These are phyloP conservation scores for Ampelocalamus luodianensis DNA, from an alignment of 176 grass and related monocot genomes.

Conservation along the genomic window DNA sequence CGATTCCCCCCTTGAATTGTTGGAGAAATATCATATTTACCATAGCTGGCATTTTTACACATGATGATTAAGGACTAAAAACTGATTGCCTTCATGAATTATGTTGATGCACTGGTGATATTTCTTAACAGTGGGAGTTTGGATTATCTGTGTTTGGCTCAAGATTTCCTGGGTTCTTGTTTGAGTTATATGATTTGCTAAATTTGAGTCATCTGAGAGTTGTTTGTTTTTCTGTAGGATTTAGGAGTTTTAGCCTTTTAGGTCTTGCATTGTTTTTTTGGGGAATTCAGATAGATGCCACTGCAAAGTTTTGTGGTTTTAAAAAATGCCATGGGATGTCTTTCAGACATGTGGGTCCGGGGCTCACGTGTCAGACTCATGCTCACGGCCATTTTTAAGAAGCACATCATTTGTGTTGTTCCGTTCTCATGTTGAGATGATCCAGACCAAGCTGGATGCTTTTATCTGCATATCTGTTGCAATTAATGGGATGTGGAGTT, in stretches of 20 bases:
- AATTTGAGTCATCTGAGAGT: slow-evolving; percentile 16
- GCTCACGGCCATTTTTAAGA: slow-evolving; percentile 15
- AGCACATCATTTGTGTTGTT: neutral
- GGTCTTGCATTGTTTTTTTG: slow-evolving; percentile 26
- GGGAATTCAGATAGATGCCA: slow-evolving; percentile 27
- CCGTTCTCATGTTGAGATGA: slow-evolving; percentile 26
- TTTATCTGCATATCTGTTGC: slow-evolving; percentile 27
- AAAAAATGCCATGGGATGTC: neutral
- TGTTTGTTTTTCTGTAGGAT: slow-evolving; percentile 20
- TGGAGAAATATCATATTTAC: neutral
- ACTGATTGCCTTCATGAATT: slow-evolving; percentile 25
- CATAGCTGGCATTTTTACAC: slow-evolving; percentile 1
- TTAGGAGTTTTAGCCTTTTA: slow-evolving; percentile 12
- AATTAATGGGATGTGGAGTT: slow-evolving; percentile 36
- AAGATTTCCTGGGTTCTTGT: slow-evolving; percentile 11
- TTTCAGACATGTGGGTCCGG: neutral
- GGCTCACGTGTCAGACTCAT: neutral
- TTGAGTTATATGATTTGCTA: slow-evolving; percentile 20
- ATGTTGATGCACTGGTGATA: slow-evolving; percentile 3
- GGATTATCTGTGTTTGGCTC: neutral
- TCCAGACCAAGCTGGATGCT: slow-evolving; percentile 31
- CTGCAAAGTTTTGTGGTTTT: slow-evolving; percentile 19
- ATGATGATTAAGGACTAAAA: slow-evolving; percentile 11
- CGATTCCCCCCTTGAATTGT: neutral
- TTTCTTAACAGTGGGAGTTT: slow-evolving; percentile 6